Conservation (phyloP, 306 rosid species). For the Cicer pinnatifidum region DNA sequence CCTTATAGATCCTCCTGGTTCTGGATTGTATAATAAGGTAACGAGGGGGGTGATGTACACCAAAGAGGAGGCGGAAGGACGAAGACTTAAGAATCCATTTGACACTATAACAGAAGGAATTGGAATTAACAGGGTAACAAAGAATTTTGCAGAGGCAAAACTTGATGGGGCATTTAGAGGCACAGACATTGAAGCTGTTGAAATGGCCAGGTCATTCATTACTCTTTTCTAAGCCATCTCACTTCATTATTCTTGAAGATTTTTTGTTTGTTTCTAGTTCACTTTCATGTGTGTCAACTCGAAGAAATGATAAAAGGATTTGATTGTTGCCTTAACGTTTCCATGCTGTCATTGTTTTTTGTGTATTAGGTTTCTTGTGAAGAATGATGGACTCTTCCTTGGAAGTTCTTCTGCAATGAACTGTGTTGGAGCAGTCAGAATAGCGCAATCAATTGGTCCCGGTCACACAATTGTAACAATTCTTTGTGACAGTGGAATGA, state of each 20-base stretch:
- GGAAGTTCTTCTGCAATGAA: conserved; percentile 96
- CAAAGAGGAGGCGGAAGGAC: conserved; percentile 90
- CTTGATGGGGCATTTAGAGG: conserved; percentile 87
- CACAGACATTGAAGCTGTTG: conserved; percentile 85
- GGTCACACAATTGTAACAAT: conserved; percentile 91
- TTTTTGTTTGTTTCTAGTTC: conserved; percentile 16
- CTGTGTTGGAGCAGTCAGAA: conserved; percentile 90
- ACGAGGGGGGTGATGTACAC: conserved; percentile 93
- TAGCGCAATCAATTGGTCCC: conserved; percentile 76
- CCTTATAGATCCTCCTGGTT: conserved; percentile 95
- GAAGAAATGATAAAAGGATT: conserved; percentile 29
- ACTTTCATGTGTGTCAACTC: background rate
- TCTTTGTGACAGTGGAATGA: conserved; percentile 91
- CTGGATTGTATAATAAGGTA: conserved; percentile 87
- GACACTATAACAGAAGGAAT: conserved; percentile 95
- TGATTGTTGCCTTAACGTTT: conserved; percentile 2
- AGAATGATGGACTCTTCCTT: conserved; percentile 81
- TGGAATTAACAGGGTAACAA: conserved; percentile 81
- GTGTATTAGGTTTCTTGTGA: conserved; percentile 66
- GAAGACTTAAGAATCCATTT: conserved; percentile 88
- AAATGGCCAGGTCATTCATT: conserved; percentile 79
- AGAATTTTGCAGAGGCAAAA: conserved; percentile 78
- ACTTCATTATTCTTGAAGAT: background rate
- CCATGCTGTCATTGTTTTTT: background rate
- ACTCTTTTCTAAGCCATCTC: background rate